phyloP scores from a whole-genome alignment of 176 grass and related monocot genomes.

The Lolium multiflorum region DNA sequence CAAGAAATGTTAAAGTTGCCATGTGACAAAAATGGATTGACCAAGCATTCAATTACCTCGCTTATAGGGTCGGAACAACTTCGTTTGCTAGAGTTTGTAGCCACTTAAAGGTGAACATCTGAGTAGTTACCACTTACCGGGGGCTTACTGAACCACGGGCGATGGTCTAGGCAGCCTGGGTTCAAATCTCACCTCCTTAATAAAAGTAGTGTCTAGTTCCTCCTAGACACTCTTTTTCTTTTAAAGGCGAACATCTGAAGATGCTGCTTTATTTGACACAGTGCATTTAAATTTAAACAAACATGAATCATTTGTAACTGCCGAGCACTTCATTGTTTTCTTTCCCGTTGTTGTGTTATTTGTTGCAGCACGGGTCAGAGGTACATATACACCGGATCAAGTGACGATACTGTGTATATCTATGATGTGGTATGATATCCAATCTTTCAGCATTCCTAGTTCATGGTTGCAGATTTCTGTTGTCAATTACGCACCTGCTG shows the following conservation, averaged over 20 bases:
- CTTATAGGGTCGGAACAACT: background rate
- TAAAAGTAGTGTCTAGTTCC: too few species aligned
- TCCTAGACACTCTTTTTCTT: too few species aligned
- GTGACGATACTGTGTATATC: slow-evolving; percentile 74
- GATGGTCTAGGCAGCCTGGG: too few species aligned
- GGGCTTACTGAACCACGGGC: too few species aligned
- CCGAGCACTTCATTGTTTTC: background rate
- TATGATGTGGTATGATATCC: slow-evolving; percentile 79
- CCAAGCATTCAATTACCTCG: background rate
- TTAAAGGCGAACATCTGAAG: background rate
- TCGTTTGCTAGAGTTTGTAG: background rate
- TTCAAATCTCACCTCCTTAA: too few species aligned
- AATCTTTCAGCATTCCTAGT: slow-evolving; percentile 21
- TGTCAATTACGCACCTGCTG: background rate
- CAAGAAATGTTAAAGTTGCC: background rate
- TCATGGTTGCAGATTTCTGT: background rate
- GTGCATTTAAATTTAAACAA: background rate
- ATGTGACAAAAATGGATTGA: background rate
- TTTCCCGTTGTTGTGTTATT: slow-evolving; percentile 18
- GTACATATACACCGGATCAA: slow-evolving; percentile 97
- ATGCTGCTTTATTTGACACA: background rate
- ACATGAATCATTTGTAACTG: background rate
- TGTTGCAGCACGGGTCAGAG: slow-evolving; percentile 84
- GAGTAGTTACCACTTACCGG: too few species aligned
- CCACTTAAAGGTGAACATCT: too few species aligned